Base-by-base conservation (phyloP, 257 asterid genomes). In the Lavandula angustifolia region DNA sequence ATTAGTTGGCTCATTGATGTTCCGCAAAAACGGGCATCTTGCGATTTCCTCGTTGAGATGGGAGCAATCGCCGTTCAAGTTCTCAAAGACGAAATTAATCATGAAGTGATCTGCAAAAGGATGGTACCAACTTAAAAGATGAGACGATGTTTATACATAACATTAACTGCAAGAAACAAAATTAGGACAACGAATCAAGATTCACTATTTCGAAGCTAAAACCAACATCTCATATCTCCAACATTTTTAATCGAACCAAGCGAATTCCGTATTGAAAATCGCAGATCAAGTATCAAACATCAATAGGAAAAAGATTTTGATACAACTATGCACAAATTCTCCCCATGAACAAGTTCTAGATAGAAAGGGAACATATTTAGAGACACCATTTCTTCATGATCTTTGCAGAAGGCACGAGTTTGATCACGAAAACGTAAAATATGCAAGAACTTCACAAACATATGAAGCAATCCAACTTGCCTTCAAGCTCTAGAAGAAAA, bases 21-120 rank as follows among this genome's bases (percentile, higher is more conserved):
- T 90, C 49, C 83, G 76, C 89, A 94, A 82, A 81, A 94, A 94
- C 50, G 99, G 99, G 58, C 99, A 94, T 75, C 79, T 88, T 41
- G 55, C 67, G 35, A 82, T 83, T 78, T 82, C 91, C 72, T 80
- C 82, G 70, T 76, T 81, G 69, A 74, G 76, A 5, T 64, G 48
- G n/a, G 83, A 76, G 60, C 88, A 78, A 57, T 75, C 86, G 32
- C 80, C 83, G 8, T 63, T 76, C 64, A 67, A 38, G 62, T 78
- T 76, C 77, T 85, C 80, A 47, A 73, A 77, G 68, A 77, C 17
- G 72, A 75, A 79, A 7, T 84, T 95, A 96, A 87, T 89, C 64
- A 72, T 71, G 62, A 73, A 73, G 22, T 69, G 75, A 70, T 78
- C 92, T 85, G 84, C 78, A 79, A 59, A 73, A 64, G 72, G 66